Evolutionary conservation across 2,329 filamentous ascomycete genomes (phyloP), one percentile per base, ranked within the genome.

Genomic region (Curvularia sp.): DNA sequence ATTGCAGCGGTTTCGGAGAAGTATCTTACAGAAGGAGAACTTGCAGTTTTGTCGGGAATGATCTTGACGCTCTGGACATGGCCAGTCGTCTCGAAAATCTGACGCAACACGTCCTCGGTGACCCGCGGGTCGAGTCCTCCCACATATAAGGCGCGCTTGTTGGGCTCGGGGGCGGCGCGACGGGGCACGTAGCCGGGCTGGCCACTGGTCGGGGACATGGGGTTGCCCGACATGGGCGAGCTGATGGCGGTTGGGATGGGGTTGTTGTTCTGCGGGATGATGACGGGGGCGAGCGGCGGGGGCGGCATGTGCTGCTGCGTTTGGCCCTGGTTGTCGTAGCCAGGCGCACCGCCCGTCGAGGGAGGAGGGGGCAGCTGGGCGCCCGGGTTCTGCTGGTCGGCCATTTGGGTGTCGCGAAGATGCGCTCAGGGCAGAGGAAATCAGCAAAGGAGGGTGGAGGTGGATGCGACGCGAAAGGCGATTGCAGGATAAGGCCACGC

Each of bases 41-140:
- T 86, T 82, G 97, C 93, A 81, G 97, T 99, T 86, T 99, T 99
- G 84, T 99, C 95, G 52, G 95, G 95, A 77, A 99, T 99, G 75
- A 99, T 97, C 85, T 99, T 99, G 77, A 99, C 95, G 75, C 92
- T 97, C 81, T 97, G 90, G 65, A 99, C 95, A 80, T 99, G 95
- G 57, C 95, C 95, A 59, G 93, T 97, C 6, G 95, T 99, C 84
- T 99, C 95, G 75, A 99, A 99, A 72, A 98, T 98, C 79, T 98
- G 94, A 75, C 93, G 92, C 78, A 98, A 81, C 56, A 98, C 92
- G 75, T 98, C 94, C 80, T 98, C 94, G 31, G 94, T 97, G 63
- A 98, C 94, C 67, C 95, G 88, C 71, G 93, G 92, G 77, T 99
- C 95, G 68, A 99, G 83, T 55, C 95, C 95, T 64, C 95, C 95